phyloP scores from a whole-genome alignment of 1,284 basidiomycete genomes.

The Boletus smithii region DNA sequence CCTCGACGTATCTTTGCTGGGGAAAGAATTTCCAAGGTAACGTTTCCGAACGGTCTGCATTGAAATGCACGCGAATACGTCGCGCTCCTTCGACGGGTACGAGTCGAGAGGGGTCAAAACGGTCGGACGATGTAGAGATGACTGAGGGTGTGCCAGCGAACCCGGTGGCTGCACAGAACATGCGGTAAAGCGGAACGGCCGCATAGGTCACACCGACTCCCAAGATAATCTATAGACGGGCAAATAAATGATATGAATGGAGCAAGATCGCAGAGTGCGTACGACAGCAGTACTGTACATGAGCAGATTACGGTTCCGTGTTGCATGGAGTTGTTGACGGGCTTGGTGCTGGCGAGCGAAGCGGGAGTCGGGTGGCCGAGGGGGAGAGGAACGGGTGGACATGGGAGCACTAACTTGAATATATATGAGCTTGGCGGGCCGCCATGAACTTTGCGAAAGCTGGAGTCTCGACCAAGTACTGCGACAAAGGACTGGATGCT shows the following conservation, averaged over 20 bases:
- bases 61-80: constrained; percentile 93
- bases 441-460: too few relatives aligned
- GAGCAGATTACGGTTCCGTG: constrained; percentile 68
- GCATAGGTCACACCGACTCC: constrained; percentile 90
- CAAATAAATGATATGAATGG: constrained; percentile 3
- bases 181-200: constrained; percentile 94
- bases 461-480: too few relatives aligned
- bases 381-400: constrained; percentile 7
- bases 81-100: constrained; percentile 69
- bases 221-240: constrained; percentile 60
- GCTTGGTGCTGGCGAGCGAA: constrained; percentile 25
- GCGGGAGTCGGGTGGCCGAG: constrained; percentile 1
- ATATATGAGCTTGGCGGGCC: not conserved
- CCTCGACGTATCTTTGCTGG: constrained; percentile 85
- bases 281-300: constrained; percentile 81
- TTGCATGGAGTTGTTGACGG: constrained; percentile 39
- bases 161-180: constrained; percentile 97
- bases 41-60: constrained; percentile 85
- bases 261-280: constrained; percentile 30
- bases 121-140: constrained; percentile 54
- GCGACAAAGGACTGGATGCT: not conserved
- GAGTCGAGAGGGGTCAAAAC: constrained; percentile 79
- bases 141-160: constrained; percentile 95
- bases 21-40: constrained; percentile 94
- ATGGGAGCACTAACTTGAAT: constrained; percentile 7